A percentile compares a stretch with the other conserved stretches of the same genome.
These are phyloP conservation scores for Aspergillus amoenus DNA, from an alignment of 2,329 filamentous ascomycete genomes.

Conservation along the genomic window DNA sequence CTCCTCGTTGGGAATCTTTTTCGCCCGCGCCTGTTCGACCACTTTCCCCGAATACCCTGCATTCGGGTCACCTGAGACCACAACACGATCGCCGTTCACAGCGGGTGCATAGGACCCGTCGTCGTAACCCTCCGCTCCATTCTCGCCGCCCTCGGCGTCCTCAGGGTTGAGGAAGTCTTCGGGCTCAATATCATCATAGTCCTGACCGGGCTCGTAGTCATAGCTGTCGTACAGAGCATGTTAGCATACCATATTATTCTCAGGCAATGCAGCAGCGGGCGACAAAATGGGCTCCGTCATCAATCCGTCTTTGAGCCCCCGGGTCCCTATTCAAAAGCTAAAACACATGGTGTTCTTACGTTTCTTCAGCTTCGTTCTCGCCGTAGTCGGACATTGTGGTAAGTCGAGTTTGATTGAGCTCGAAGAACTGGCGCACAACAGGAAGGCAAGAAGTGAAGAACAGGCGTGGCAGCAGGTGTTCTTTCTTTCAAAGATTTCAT, in stretches of 20 bases:
- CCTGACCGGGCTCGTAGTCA: constrained; percentile 57
- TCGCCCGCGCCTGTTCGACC: constrained; percentile 63
- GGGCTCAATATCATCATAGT: constrained; percentile 67
- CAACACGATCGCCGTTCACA: constrained; percentile 41
- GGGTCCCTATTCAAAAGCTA: neutral
- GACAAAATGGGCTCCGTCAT: neutral
- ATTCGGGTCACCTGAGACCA: constrained; percentile 53
- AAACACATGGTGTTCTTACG: constrained; percentile 44
- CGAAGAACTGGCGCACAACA: constrained; percentile 13
- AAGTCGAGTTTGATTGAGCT: constrained; percentile 15
- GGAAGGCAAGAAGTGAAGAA: constrained; percentile 13
- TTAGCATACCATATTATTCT: constrained; percentile 26
- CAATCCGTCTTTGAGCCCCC: neutral
- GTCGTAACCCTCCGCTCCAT: constrained; percentile 56
- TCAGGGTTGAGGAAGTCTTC: constrained; percentile 59
- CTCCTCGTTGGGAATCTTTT: constrained; percentile 86
- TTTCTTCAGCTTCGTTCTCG: constrained; percentile 62
- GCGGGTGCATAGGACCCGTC: constrained; percentile 40
- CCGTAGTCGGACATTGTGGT: constrained; percentile 71
- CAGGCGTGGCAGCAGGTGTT: constrained; percentile 17
- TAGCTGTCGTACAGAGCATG: constrained; percentile 32
- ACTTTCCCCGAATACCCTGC: constrained; percentile 52
- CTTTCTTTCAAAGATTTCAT: constrained; percentile 16
- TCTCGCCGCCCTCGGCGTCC: constrained; percentile 52
- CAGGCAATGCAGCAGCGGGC: neutral